A percentile compares a stretch with the other conserved stretches of the same genome.
Evolutionary conservation across 2,329 filamentous ascomycete genomes (phyloP).

Genomic region (Ophiostoma quercus): DNA sequence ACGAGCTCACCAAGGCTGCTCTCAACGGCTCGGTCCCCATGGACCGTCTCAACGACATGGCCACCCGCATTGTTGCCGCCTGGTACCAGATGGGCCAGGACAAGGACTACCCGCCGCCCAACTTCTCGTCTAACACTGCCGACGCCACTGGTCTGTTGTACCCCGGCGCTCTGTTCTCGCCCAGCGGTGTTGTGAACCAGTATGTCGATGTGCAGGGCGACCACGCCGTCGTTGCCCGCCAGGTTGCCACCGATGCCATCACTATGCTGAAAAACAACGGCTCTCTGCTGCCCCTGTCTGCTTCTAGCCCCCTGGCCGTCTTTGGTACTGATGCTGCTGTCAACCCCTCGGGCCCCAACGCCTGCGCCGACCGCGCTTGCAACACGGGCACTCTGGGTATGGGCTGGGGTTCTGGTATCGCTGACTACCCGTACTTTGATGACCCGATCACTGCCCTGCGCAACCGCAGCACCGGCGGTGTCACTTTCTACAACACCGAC

Average conservation of each 20-base stretch:
- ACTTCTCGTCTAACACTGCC: conserved; percentile 51
- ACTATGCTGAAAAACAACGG: conserved; percentile 64
- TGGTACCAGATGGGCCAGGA: conserved; percentile 57
- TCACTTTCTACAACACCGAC: conserved; percentile 55
- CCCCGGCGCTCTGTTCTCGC: conserved; percentile 54
- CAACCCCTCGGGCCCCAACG: conserved; percentile 59
- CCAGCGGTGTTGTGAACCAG: conserved; percentile 60
- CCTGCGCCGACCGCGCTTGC: conserved; percentile 57
- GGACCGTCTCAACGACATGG: conserved; percentile 63
- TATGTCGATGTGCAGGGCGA: conserved; percentile 59
- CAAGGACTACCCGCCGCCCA: conserved; percentile 45
- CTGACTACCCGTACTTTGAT: conserved; percentile 59
- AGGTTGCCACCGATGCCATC: conserved; percentile 52
- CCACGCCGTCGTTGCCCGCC: conserved; percentile 51
- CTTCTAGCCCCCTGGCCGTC: conserved; percentile 55
- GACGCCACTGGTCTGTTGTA: conserved; percentile 52
- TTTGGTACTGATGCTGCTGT: conserved; percentile 59
- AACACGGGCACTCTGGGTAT: conserved; percentile 59
- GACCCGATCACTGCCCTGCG: conserved; percentile 59
- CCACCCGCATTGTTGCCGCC: conserved; percentile 55
- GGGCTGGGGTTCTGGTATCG: conserved; percentile 61
- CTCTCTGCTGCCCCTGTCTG: conserved; percentile 43
- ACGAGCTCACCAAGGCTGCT: conserved; percentile 49
- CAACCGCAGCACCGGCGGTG: conserved; percentile 49
- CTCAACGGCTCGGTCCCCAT: conserved; percentile 56